Conservation (phyloP, 1,284 basidiomycete species). For the Rhodotorula sp. region DNA sequence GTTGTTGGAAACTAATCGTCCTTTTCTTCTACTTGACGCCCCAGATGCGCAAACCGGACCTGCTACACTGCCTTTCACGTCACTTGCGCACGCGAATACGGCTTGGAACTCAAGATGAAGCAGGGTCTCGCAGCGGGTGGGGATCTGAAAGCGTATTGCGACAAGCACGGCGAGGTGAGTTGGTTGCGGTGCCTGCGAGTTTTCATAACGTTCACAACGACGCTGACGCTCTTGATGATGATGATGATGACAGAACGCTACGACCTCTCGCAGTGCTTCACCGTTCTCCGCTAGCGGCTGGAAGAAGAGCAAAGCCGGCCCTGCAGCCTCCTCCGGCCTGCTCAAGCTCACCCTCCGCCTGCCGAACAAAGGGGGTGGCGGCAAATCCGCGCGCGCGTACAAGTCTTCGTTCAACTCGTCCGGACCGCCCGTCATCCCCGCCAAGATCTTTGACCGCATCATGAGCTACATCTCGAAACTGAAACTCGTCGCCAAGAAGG, state of each 20-base stretch:
- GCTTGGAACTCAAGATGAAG: slow-evolving; percentile 59
- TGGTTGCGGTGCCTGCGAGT: neutral
- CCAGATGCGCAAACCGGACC: slow-evolving; percentile 72
- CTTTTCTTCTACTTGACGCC: neutral
- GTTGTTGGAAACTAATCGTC: neutral
- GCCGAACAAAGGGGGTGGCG: neutral
- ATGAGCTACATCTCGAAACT: slow-evolving; percentile 72
- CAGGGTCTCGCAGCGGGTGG: slow-evolving; percentile 41
- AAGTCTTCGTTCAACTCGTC: slow-evolving; percentile 13
- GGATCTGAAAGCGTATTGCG: slow-evolving; percentile 72
- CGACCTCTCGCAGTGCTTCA: neutral
- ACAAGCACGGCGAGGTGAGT: slow-evolving; percentile 83
- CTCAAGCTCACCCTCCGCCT: slow-evolving; percentile 18
- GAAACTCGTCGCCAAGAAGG: slow-evolving; percentile 68
- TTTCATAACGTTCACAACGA: neutral
- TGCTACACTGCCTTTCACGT: slow-evolving; percentile 95
- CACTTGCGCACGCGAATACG: slow-evolving; percentile 86
- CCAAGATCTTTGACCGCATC: slow-evolving; percentile 63
- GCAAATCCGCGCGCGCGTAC: slow-evolving; percentile 17
- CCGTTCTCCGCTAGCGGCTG: neutral
- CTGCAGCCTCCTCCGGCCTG: neutral
- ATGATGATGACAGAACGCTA: neutral
- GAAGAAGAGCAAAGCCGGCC: neutral
- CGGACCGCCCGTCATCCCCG: slow-evolving; percentile 56
- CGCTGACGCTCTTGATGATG: neutral